Percentiles rank a stretch among this genome's conserved stretches.
These are phyloP conservation scores for Xylaria sp. DNA, from an alignment of 2,329 filamentous ascomycete species.

Conservation along the genomic window DNA sequence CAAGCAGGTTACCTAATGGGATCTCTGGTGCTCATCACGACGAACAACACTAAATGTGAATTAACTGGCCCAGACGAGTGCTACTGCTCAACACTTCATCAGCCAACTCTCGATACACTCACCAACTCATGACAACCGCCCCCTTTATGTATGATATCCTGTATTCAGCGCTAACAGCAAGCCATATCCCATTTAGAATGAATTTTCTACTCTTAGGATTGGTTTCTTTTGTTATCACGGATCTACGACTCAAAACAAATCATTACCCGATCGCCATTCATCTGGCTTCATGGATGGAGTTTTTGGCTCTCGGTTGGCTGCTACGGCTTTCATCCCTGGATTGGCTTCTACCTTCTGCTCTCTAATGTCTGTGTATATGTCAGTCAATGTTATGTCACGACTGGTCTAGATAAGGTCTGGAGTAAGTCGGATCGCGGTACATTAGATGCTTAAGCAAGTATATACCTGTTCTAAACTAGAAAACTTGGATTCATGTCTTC, in stretches of 20 bases:
- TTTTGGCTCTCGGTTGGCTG: slow-evolving; percentile 40
- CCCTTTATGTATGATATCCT: slow-evolving; percentile 44
- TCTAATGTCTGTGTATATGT: slow-evolving; percentile 43
- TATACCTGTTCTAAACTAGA: slow-evolving; percentile 40
- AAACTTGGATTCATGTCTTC: slow-evolving; percentile 8
- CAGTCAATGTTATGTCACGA: slow-evolving; percentile 41
- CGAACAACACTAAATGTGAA: slow-evolving; percentile 34
- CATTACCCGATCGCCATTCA: slow-evolving; percentile 25
- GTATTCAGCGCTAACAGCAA: slow-evolving; percentile 36
- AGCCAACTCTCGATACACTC: slow-evolving; percentile 13
- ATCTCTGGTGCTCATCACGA: slow-evolving; percentile 30
- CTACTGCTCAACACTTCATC: slow-evolving; percentile 18
- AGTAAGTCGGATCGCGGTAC: slow-evolving; percentile 40
- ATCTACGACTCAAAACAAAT: slow-evolving; percentile 44
- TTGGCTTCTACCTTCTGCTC: slow-evolving; percentile 36
- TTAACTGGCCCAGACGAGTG: not conserved
- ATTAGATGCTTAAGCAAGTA: slow-evolving; percentile 47
- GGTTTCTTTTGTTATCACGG: slow-evolving; percentile 44
- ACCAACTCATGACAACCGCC: slow-evolving; percentile 26
- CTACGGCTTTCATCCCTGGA: slow-evolving; percentile 38
- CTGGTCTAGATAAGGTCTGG: slow-evolving; percentile 40
- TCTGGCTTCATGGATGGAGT: slow-evolving; percentile 46
- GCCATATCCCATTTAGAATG: slow-evolving; percentile 21
- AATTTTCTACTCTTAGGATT: slow-evolving; percentile 23
- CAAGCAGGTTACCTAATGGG: slow-evolving; percentile 43